These are phyloP conservation scores for Termitomyces eurrhizus DNA, from an alignment of 768 basidiomycete genomes.

Conservation along the genomic window DNA sequence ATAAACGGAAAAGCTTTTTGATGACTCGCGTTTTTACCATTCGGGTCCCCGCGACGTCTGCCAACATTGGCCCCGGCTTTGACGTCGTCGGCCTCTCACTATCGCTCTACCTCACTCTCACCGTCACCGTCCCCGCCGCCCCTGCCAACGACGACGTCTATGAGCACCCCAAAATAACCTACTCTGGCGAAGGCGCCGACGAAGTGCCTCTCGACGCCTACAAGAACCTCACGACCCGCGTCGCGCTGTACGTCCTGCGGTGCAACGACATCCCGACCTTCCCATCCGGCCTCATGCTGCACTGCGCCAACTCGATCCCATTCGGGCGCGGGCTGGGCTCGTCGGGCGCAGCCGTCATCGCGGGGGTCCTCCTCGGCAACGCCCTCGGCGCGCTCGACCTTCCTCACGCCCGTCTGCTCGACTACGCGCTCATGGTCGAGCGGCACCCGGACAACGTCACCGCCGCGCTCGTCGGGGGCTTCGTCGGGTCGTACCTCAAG, in stretches of 20 bases:
- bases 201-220: slow-evolving; percentile 94
- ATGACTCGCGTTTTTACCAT: slow-evolving; percentile 53
- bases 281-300: slow-evolving; percentile 72
- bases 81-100: slow-evolving; percentile 99
- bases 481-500: slow-evolving; percentile 92
- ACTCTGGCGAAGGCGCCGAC: slow-evolving; percentile 84
- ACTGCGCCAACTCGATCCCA: slow-evolving; percentile 89
- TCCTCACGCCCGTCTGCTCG: slow-evolving; percentile 69
- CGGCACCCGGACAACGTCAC: slow-evolving; percentile 99
- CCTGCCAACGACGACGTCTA: slow-evolving; percentile 23
- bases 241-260: slow-evolving; percentile 96
- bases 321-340: slow-evolving; percentile 98
- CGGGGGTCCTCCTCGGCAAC: slow-evolving; percentile 88
- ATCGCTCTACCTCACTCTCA: slow-evolving; percentile 77
- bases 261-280: slow-evolving; percentile 75
- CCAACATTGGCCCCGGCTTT: slow-evolving; percentile 98
- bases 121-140: slow-evolving; percentile 38
- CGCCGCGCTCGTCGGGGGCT: slow-evolving; percentile 93
- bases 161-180: slow-evolving; percentile 59
- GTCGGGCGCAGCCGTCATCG: slow-evolving; percentile 98
- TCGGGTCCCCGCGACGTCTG: slow-evolving; percentile 93
- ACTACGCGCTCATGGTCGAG: slow-evolving; percentile 99
- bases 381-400: slow-evolving; percentile 75
- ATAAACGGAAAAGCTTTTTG: background rate
- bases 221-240: slow-evolving; percentile 95